Base-by-base conservation (phyloP, 2,329 filamentous ascomycete genomes). In the Colletotrichum sp. region DNA sequence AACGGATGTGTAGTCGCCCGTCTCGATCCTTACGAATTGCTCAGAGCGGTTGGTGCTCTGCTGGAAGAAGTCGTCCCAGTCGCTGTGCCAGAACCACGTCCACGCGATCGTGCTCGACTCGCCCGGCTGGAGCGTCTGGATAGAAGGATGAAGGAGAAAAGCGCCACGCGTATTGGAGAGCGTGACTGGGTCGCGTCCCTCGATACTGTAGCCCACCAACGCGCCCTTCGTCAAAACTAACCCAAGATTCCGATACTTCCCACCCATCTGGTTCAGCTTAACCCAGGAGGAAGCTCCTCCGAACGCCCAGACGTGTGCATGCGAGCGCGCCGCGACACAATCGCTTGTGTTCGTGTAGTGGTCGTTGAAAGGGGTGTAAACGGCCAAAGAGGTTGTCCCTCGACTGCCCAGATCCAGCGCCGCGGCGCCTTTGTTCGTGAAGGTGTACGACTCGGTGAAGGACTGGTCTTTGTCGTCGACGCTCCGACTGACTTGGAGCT, bases 261-360 rank as follows among this genome's bases (percentile, higher is more conserved):
- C 72, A 4, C 73, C 72, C 75, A 75, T 75, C 18, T 75, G 75
- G 38, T 14, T 58, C 56, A 75, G 32, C 61, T 75, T 76, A 4
- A 75, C 68, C 73, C 73, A 75, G 6, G 63, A 24, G 5, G 67
- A 75, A 24, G 43, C 43, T 2, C 75, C 75, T 2, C 72, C 75
- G 18, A 66, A 59, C 7, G 64, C 73, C 73, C 73, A 76, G 3
- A 69, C 12, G 5, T 69, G 72, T 1, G 75, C 75, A 38, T 69
- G 75, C 2, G 75, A 36, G 12, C 68, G 73, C 34, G 34, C 32
- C 13, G 10, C 28, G n/a, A 75, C 5, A n/a, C 66, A 48, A 55
- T 73, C 73, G 14, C 58, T 55, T 5, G 73, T 76, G 8, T 75
- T 75, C 21, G 75, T 75, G 6, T 75, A 75, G 4, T 75, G 75